Percentiles rank a stretch among this genome's conserved stretches.
Conservation (phyloP, 2,329 filamentous ascomycete genomes). For the Neurospora sp. region DNA sequence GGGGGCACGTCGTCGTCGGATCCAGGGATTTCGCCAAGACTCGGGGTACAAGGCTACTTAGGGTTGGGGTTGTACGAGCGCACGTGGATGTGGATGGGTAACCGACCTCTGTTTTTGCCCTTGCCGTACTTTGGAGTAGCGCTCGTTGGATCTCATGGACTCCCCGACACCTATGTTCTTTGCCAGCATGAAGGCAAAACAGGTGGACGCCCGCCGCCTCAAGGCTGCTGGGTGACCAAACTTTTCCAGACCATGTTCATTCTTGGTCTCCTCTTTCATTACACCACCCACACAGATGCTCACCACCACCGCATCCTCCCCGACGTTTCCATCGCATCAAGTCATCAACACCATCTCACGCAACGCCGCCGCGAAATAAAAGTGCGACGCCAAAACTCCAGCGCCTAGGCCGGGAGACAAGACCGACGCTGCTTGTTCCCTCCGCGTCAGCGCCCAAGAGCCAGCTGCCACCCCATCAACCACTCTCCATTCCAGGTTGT, state of each 20-base stretch:
- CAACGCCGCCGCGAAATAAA: conserved; percentile 18
- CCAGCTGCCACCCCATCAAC: background rate
- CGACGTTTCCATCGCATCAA: conserved; percentile 4
- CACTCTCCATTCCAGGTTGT: conserved; percentile 16
- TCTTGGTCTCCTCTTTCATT: conserved; percentile 7
- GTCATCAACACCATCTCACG: conserved; percentile 5
- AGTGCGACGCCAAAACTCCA: conserved; percentile 19
- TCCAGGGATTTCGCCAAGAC: conserved; percentile 3
- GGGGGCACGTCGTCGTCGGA: background rate
- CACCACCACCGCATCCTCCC: conserved; percentile 10
- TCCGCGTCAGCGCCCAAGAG: background rate
- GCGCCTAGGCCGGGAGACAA: background rate
- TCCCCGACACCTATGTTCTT: conserved; percentile 19
- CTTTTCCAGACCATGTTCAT: conserved; percentile 16
- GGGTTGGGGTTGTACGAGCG: conserved; percentile 16
- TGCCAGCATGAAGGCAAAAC: conserved; percentile 23
- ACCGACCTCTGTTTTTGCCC: conserved; percentile 21
- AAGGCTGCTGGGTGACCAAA: conserved; percentile 20
- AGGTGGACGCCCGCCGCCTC: conserved; percentile 20
- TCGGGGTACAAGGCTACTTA: conserved; percentile 13
- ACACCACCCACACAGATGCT: conserved; percentile 15
- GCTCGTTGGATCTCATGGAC: conserved; percentile 21
- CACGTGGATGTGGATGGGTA: conserved; percentile 11
- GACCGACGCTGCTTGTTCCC: background rate
- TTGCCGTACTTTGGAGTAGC: conserved; percentile 17